Evolutionary conservation across 2,329 filamentous ascomycete genomes (phyloP), one percentile per base, ranked within the genome.

Genomic region (Boeremia lycopersici): DNA sequence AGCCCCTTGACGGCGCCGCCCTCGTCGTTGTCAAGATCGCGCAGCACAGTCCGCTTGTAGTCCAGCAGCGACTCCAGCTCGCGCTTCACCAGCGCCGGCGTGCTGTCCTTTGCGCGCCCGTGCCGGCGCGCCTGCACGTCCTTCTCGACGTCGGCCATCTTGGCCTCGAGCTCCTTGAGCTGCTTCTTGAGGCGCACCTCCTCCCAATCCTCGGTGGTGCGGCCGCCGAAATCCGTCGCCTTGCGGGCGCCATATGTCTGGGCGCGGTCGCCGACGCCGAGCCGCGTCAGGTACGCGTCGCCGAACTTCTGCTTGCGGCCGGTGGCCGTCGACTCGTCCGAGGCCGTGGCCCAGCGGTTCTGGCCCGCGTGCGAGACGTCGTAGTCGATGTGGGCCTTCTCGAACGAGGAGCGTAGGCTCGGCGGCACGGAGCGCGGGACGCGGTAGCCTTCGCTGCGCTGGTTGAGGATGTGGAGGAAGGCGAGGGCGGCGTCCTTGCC

Each of bases 251-350:
- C 70, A 77, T 95, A 93, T 55, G 85, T 88, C 30, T 63, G 60
- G 63, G 88, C 87, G 69, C 93, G 89, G 47, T 86, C 85, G 17
- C 86, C 86, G 6, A 87, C 82, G 7, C 95, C 95, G 34, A 99
- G 83, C 11, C 95, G 88, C 57, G 90, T 96, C 53, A 99, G 85
- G 77, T 98, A 99, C 61, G 96, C 90, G 75, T 99, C 95, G 62
- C 95, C 95, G 71, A 99, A 99, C 78, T 96, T 97, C 66, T 92
- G 89, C 79, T 99, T 99, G 71, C 90, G 89, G 53, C 93, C 93
- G 0, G 91, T 95, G 31, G 84, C 79, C 0, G 93, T 97, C 62
- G 85, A 84, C 46, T 96, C 91, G 70, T 93, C 90, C 42, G 88
- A 85, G 60, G 89, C 86, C 57, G 86, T 84, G 2, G 90, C 91